Evolutionary conservation across 169 alveolate genomes (phyloP), one percentile per base, ranked within the genome.

Genomic region (Pseudocohnilembus persalinus): DNA sequence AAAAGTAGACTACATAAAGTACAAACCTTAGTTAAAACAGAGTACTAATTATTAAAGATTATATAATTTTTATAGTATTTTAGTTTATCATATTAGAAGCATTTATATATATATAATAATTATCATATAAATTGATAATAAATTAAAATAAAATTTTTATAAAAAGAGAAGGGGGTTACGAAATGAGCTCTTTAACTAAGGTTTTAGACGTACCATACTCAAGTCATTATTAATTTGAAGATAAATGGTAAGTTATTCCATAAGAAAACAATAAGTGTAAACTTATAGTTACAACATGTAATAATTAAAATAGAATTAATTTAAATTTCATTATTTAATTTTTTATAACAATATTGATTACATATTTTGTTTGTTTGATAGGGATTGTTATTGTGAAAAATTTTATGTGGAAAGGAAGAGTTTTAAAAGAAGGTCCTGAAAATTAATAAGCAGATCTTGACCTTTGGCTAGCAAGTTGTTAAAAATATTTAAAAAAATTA

Each of bases 1-100:
- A 80, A 68, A n/a, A 74, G 83, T 63, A 79, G 87, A 76, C 63
- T 86, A 32, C 79, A 86, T 34, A 86, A 86, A 75, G 63, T 86
- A 26, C 74, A 78, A 30, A 86, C 87, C 16, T 86, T 80, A 16
- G 80, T 74, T 73, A 85, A 74, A 74, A 85, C 77, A 35, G 76
- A 74, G 49, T 77, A 79, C 32, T 49, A 11, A n/a, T n/a, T n/a
- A n/a, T n/a, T n/a, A n/a, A n/a, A n/a, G n/a, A n/a, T n/a, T n/a
- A n/a, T n/a, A n/a, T n/a, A n/a, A n/a, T n/a, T n/a, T n/a, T n/a
- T n/a, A n/a, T n/a, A n/a, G n/a, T n/a, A n/a, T n/a, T n/a, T n/a
- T n/a, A n/a, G n/a, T n/a, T n/a, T n/a, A n/a, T n/a, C n/a, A n/a
- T n/a, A n/a, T n/a, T n/a, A n/a, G n/a, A 49, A 49, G 20, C 68